phyloP scores from a whole-genome alignment of 2,329 filamentous ascomycete genomes.

The Colletotrichum sp. region DNA sequence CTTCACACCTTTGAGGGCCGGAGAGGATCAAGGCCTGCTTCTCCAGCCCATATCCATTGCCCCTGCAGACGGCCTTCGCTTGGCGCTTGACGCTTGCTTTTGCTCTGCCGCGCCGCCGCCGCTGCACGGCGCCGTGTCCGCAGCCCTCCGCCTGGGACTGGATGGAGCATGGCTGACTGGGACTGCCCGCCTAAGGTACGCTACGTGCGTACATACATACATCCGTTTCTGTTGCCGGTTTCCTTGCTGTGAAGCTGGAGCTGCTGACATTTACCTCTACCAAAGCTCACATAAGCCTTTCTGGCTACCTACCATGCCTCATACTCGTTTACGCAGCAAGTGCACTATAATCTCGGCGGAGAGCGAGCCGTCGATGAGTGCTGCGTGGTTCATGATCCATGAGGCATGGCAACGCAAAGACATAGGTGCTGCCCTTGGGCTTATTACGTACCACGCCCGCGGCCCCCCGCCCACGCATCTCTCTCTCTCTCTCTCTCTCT shows the following conservation, averaged over 20 bases:
- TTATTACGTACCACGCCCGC: background rate
- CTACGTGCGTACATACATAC: background rate
- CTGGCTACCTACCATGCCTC: background rate
- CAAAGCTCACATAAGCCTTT: background rate
- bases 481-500: background rate
- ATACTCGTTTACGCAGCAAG: background rate
- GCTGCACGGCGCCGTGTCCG: background rate
- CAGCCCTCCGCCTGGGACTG: background rate
- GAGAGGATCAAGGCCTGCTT: background rate
- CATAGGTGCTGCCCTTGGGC: background rate
- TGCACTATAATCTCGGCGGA: background rate
- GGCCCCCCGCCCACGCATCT: background rate
- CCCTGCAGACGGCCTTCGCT: constrained; percentile 13
- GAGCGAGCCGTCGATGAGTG: background rate
- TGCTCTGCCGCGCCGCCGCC: background rate
- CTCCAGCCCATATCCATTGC: background rate
- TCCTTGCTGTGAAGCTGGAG: background rate
- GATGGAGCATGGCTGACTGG: background rate
- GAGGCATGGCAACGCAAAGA: background rate
- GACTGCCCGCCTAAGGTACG: background rate
- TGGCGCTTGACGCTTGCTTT: constrained; percentile 6
- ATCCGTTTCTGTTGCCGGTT: background rate
- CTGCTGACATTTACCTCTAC: background rate
- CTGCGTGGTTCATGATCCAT: background rate
- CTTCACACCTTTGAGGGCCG: background rate